phyloP scores from a whole-genome alignment of 1,139 yeast genomes.

The Protomyces arabidopsidicola region DNA sequence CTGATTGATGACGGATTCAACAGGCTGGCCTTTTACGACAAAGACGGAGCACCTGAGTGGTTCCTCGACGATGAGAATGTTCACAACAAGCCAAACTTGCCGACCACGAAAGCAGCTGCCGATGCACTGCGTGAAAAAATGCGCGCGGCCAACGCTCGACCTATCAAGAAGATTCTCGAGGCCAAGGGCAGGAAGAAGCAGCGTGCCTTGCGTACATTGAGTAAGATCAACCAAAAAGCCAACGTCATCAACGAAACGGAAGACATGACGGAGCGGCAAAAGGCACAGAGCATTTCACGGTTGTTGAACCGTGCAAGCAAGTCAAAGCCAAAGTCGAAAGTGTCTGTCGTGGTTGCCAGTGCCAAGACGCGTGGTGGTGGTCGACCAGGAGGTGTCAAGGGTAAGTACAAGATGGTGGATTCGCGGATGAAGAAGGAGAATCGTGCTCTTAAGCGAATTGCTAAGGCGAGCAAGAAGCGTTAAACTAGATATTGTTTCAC shows the following conservation, averaged over 20 bases:
- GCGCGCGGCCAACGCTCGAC: slow-evolving; percentile 90
- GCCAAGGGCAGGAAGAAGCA: slow-evolving; percentile 95
- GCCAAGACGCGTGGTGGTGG: slow-evolving; percentile 88
- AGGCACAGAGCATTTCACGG: slow-evolving; percentile 85
- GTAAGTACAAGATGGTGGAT: slow-evolving; percentile 98
- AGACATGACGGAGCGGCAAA: slow-evolving; percentile 83
- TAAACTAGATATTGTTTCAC: background rate
- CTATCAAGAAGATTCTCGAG: slow-evolving; percentile 94
- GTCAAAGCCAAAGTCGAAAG: slow-evolving; percentile 72
- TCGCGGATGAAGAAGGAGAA: slow-evolving; percentile 97
- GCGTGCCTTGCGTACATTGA: slow-evolving; percentile 85
- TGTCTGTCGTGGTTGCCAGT: slow-evolving; percentile 82
- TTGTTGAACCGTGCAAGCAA: slow-evolving; percentile 72
- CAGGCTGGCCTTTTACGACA: slow-evolving; percentile 84
- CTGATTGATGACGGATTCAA: slow-evolving; percentile 86
- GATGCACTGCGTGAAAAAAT: slow-evolving; percentile 83
- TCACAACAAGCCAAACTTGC: slow-evolving; percentile 81
- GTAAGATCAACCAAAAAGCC: slow-evolving; percentile 87
- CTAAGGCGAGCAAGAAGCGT: slow-evolving; percentile 60
- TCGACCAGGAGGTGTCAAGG: slow-evolving; percentile 94
- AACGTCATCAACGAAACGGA: slow-evolving; percentile 85
- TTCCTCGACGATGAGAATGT: slow-evolving; percentile 83
- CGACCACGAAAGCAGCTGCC: slow-evolving; percentile 95
- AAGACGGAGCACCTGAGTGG: slow-evolving; percentile 91
- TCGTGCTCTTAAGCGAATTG: slow-evolving; percentile 83